Evolutionary conservation across 495 filamentous ascomycete genomes (phyloP), one percentile per base, ranked within the genome.

Genomic region (Opeltia flavorubescens): DNA sequence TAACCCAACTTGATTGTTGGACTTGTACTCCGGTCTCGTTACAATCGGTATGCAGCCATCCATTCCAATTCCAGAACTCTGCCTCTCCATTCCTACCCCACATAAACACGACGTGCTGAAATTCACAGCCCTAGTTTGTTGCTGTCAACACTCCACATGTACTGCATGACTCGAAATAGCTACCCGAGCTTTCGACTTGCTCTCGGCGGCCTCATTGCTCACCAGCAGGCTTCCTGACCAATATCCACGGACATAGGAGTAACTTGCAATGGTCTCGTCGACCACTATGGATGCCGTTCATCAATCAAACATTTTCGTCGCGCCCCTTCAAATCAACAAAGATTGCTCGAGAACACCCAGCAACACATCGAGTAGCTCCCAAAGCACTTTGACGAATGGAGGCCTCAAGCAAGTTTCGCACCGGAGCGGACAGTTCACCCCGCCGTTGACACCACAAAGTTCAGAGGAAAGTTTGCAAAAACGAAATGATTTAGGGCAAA

Each of bases 261-360:
- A n/a, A n/a, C n/a, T n/a, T n/a, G n/a, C n/a, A n/a, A n/a, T n/a
- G 17, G 1, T 34, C 30, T 4, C 17, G 3, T 43, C 43, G 30
- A 40, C 23, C 48, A 48, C 11, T 17, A 71, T 64, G 50, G 65
- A 70, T 49, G 60, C 68, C 46, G 58, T 61, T 31, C 57, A 62
- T 61, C 73, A 74, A 62, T 63, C 72, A 44, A 80, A 75, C 68
- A 63, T 77, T 33, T 75, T 81, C 60, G 80, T 89, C 55, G 80
- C 84, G 53, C 84, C 84, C 35, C 69, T 89, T 55, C 67, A 80
- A 44, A 81, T 89, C 53, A 68, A 74, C 51, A 88, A 86, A 64
- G 68, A 64, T 30, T 71, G 70, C 46, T 63, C 68, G 46, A 70
- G 71, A 57, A 56, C 70, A 48, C 53, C 59, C 33, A 65, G 61